Evolutionary conservation across 2,329 filamentous ascomycete genomes (phyloP), one percentile per base, ranked within the genome.

Genomic region (Sarocladium strictum): DNA sequence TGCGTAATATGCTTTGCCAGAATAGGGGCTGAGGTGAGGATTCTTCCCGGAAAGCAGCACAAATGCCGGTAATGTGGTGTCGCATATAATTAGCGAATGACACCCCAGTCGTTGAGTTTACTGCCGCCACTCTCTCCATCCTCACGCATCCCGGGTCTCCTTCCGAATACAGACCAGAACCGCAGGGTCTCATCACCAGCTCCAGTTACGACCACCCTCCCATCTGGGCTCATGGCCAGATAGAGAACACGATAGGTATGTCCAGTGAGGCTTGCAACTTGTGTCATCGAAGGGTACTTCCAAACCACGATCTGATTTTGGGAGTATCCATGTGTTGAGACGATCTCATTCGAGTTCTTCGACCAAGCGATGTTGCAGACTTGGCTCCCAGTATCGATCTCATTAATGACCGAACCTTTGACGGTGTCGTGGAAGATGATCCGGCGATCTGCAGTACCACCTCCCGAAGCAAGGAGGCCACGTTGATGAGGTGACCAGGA

Each of bases 261-360:
- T 0, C 94, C 94, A 0, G 94, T 99, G 45, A 99, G 76, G 61
- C 90, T 96, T 38, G 90, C 93, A 9, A 99, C 91, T 68, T 97
- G 94, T 50, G 90, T 90, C 94, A 99, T 97, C 61, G 87, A 92
- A 1, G 94, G 94, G 66, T 99, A 99, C 67, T 99, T 99, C 94
- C 94, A 99, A 54, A 99, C 90, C 35, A 97, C 93, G 63, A 99
- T 97, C 70, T 97, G 94, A 68, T 99, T 97, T 67, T 99, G 94
- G 62, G 87, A 93, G 74, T 97, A 99, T 6, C 94, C 94, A 66
- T 99, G 94, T 1, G 94, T 99, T 52, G 88, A 93, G 54, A 99
- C 93, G 56, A 99, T 91, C 70, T 99, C 94, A 67, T 97, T 96
- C 7, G 90, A 96, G 69, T 97, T 96, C 66, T 95, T 96, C 17